Base-by-base conservation (phyloP, 441 rosid species). In the Sinapis alba region DNA sequence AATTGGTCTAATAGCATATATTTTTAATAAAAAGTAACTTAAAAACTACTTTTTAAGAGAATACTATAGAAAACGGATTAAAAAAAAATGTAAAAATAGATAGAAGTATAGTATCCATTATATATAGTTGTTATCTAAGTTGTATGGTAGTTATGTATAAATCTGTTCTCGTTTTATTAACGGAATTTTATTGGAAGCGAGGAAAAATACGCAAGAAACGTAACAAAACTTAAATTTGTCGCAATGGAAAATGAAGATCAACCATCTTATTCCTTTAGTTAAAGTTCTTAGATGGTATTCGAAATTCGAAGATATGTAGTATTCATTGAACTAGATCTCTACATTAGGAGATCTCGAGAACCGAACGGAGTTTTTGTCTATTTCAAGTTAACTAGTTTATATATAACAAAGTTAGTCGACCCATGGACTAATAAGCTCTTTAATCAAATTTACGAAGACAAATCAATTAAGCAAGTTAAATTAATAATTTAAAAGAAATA, bases 361-460 rank as follows among this genome's bases (percentile, higher is more conserved):
- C 50, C 2, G 50, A 13, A 43, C 45, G 45, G 45, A 38, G 15
- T 5, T 50, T 50, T 50, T 50, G 16, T 56, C 18, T 28, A 59
- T 9, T 28, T 47, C 18, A 56, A 6, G 53, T 51, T 62, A n/a
- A n/a, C n/a, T n/a, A n/a, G n/a, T n/a, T n/a, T n/a, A n/a, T 21
- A 57, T 57, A 45, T 58, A 11, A 20, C 43, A 65, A 28, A 66
- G n/a, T 6, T 41, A 63, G 41, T 76, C 69, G 53, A 43, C 23
- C 28, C 69, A 56, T 30, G 23, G 34, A 27, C 26, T 53, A 69
- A 27, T 10, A 27, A 38, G 69, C 50, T 41, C 65, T 45, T 45
- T 76, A 43, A 63, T 63, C 41, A 45, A 56, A 76, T 13, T 41
- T 54, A 16, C 24, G 53, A 77, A 65, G 63, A 27, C 63, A 65